Evolutionary conservation across 345 rosid genomes (phyloP).

Genomic region (Kernera saxatilis): DNA sequence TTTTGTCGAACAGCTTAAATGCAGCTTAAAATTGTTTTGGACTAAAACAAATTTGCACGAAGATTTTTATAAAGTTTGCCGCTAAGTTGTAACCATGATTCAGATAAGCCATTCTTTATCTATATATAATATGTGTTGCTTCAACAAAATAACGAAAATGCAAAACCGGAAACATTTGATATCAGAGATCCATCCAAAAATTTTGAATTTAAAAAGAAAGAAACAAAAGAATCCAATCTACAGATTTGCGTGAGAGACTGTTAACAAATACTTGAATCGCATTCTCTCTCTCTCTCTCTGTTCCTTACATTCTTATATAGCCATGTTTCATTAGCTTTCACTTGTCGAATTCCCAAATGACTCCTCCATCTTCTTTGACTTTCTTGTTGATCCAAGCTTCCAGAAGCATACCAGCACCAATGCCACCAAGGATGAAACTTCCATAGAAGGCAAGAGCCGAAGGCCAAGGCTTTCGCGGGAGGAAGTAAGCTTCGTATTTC

Average conservation of each 20-base stretch:
- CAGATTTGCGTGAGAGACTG: not conserved
- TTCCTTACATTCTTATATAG: too few species aligned
- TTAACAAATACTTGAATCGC: not conserved
- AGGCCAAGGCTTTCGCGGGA: conserved; percentile 64
- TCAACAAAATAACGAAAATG: not conserved
- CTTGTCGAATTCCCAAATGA: conserved; percentile 34
- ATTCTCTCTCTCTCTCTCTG: too few species aligned
- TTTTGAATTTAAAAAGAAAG: too few species aligned
- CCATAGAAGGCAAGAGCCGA: conserved; percentile 65
- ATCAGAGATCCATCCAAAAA: too few species aligned
- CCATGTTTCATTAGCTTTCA: not conserved
- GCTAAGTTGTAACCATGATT: too few species aligned
- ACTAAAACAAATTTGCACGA: not conserved
- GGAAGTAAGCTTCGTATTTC: conserved; percentile 85
- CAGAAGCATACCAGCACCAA: conserved; percentile 83
- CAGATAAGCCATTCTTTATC: too few species aligned
- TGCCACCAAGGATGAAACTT: conserved; percentile 73
- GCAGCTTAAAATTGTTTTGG: too few species aligned
- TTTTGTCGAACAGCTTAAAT: too few species aligned
- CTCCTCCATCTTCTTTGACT: conserved; percentile 48
- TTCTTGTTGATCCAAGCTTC: conserved; percentile 88
- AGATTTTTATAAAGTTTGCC: too few species aligned
- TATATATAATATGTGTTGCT: too few species aligned
- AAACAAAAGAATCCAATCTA: not conserved
- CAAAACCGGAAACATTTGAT: too few species aligned